phyloP scores from a whole-genome alignment of 441 rosid genomes.

The Populus hybrid region DNA sequence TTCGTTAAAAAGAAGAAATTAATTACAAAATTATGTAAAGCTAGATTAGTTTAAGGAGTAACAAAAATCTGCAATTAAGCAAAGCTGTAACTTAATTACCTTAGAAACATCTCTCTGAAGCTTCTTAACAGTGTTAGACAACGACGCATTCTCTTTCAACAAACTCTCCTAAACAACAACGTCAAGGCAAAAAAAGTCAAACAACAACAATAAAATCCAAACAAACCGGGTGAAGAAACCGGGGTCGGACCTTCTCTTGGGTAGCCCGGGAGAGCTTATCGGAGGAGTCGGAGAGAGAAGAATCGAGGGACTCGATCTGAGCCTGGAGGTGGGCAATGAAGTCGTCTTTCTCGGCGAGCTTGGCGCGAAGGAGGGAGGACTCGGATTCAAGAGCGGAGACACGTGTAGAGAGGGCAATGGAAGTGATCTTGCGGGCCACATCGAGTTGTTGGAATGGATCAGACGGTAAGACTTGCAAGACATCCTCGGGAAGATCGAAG shows the following conservation, averaged over 20 bases:
- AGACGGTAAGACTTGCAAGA: slow-evolving; percentile 58
- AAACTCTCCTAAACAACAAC: slow-evolving; percentile 53
- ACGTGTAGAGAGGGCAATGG: slow-evolving; percentile 83
- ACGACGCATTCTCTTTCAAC: slow-evolving; percentile 53
- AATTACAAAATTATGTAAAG: too few relatives aligned
- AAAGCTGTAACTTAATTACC: slow-evolving; percentile 30
- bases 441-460: slow-evolving; percentile 93
- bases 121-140: slow-evolving; percentile 61
- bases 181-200: neutral
- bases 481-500: slow-evolving; percentile 78
- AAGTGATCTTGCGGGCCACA: slow-evolving; percentile 94
- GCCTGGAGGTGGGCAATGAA: slow-evolving; percentile 59
- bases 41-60: too few relatives aligned
- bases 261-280: slow-evolving; percentile 59
- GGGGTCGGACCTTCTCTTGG: slow-evolving; percentile 53
- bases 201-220: neutral
- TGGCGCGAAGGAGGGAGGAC: slow-evolving; percentile 46
- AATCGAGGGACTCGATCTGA: slow-evolving; percentile 56
- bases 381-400: slow-evolving; percentile 79
- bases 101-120: slow-evolving; percentile 88
- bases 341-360: slow-evolving; percentile 57
- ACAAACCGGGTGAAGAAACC: neutral
- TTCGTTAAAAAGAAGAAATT: too few relatives aligned
- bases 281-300: slow-evolving; percentile 53
- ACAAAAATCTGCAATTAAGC: neutral